A percentile compares a stretch with the other conserved stretches of the same genome.
These are phyloP conservation scores for Ophiocordyceps camponoti-rufipedis DNA, from an alignment of 2,329 filamentous ascomycete species.

Conservation along the genomic window DNA sequence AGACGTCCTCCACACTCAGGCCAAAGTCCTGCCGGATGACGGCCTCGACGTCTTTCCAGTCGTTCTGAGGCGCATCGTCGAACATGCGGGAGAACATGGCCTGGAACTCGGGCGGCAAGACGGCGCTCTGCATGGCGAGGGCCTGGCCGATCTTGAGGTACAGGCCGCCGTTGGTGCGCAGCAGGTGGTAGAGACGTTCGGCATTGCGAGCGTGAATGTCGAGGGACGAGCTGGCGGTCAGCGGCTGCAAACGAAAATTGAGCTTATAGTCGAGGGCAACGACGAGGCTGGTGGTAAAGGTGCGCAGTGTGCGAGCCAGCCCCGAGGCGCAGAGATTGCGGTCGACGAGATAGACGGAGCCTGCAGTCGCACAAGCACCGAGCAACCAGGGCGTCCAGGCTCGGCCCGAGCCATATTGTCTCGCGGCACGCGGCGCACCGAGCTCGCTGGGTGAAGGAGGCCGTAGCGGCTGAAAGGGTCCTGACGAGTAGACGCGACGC, in stretches of 20 bases:
- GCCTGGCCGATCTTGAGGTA: constrained; percentile 98
- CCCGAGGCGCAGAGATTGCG: constrained; percentile 61
- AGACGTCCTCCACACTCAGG: constrained; percentile 75
- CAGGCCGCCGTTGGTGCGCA: constrained; percentile 74
- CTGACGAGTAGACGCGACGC: constrained; percentile 1
- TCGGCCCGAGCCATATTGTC: constrained; percentile 49
- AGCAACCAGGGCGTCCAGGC: constrained; percentile 64
- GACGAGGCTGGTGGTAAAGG: constrained; percentile 61
- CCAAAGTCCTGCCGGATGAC: constrained; percentile 82
- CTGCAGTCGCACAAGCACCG: constrained; percentile 39
- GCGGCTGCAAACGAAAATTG: constrained; percentile 73
- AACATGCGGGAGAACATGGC: constrained; percentile 96
- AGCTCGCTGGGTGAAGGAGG: constrained; percentile 68
- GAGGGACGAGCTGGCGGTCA: constrained; percentile 51
- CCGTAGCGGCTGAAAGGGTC: constrained; percentile 44
- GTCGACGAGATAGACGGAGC: constrained; percentile 50
- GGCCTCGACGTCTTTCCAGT: constrained; percentile 67
- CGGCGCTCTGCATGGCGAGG: constrained; percentile 92
- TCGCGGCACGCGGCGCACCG: constrained; percentile 51
- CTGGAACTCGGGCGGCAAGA: constrained; percentile 86
- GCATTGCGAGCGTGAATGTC: constrained; percentile 75
- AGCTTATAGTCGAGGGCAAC: constrained; percentile 91
- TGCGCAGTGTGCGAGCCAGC: constrained; percentile 59
- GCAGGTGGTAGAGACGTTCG: constrained; percentile 60
- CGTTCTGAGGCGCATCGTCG: constrained; percentile 88